Conservation (phyloP, 208 protist species). For the Trichomonas tenax region DNA sequence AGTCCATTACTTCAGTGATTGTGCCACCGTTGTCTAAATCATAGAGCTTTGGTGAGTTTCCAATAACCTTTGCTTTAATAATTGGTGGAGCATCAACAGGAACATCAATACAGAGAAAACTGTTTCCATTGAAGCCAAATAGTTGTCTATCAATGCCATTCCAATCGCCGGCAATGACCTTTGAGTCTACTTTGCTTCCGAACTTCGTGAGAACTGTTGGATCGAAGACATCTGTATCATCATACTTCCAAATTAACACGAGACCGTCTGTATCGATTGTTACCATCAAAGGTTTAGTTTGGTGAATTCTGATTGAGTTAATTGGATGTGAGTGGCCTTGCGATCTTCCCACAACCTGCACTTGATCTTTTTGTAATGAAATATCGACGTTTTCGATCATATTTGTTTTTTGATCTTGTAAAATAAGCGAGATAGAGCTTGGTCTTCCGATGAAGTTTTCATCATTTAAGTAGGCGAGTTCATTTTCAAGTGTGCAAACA, state of each 20-base stretch:
- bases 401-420: neutral
- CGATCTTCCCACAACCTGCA: neutral
- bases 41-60: neutral
- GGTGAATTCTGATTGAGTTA: neutral
- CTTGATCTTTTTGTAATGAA: neutral
- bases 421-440: neutral
- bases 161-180: neutral
- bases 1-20: neutral
- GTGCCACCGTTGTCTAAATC: neutral
- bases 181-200: neutral
- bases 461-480: neutral
- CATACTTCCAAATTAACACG: neutral
- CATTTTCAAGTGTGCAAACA: neutral
- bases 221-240: conserved; percentile 12
- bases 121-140: neutral
- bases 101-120: neutral
- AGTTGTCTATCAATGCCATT: neutral
- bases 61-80: neutral
- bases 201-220: neutral
- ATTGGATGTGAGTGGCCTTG: neutral
- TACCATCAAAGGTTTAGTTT: neutral
- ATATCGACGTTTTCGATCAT: neutral
- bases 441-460: neutral
- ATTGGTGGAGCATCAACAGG: neutral
- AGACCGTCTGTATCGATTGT: neutral